phyloP scores from a whole-genome alignment of 73 alveolate species.

The Stentor roeselii region DNA sequence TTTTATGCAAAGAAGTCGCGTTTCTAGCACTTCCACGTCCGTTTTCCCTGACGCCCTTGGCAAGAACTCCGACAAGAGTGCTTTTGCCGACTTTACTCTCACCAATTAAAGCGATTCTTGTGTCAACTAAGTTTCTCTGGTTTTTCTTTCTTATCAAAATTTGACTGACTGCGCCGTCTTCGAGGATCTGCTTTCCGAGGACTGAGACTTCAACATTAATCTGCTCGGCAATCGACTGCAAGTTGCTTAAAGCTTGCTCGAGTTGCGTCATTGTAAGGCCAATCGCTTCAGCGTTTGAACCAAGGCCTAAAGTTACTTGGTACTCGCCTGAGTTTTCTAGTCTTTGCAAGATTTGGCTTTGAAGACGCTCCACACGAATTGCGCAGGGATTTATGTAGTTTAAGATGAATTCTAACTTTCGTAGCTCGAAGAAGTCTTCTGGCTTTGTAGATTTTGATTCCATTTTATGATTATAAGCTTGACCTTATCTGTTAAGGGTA shows the following conservation, averaged over 20 bases:
- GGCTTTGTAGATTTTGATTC: background rate
- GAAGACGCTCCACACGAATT: background rate
- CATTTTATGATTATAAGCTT: too few species aligned
- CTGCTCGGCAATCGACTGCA: background rate
- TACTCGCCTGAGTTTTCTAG: background rate
- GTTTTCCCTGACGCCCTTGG: conserved; percentile 19
- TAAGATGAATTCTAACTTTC: background rate
- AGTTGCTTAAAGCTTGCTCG: background rate
- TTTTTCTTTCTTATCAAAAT: background rate
- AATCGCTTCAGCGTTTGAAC: background rate
- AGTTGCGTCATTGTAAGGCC: background rate
- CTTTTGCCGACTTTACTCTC: conserved; percentile 13
- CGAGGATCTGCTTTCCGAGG: background rate
- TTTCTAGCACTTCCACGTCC: conserved; percentile 27
- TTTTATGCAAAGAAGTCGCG: conserved; percentile 10
- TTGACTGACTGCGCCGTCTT: background rate
- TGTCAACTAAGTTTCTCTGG: background rate
- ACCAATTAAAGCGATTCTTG: conserved; percentile 21
- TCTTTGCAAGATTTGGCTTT: background rate
- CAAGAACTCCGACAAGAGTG: conserved; percentile 30
- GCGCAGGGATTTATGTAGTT: background rate
- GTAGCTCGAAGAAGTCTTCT: background rate
- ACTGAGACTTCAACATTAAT: background rate
- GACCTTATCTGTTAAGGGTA: too few species aligned
- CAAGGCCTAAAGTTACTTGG: background rate